Conservation (phyloP, 495 filamentous ascomycete species). For the Peziza echinospora region DNA sequence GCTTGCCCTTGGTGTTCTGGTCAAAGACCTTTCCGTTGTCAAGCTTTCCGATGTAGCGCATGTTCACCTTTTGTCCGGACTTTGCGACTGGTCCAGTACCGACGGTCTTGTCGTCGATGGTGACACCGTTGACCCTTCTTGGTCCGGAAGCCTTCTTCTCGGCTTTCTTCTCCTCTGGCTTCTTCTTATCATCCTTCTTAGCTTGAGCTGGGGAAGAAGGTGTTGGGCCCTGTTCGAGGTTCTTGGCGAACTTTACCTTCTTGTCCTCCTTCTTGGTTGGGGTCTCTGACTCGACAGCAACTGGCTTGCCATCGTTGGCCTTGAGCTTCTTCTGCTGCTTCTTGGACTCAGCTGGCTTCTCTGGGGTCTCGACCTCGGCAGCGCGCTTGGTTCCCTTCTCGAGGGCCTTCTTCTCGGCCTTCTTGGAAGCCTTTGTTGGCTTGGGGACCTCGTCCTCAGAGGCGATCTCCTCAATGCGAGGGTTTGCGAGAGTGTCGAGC, state of each 20-base stretch:
- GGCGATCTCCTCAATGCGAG: constrained; percentile 65
- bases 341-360: constrained; percentile 38
- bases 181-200: constrained; percentile 24
- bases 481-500: constrained; percentile 56
- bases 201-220: constrained; percentile 29
- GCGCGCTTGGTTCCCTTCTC: constrained; percentile 48
- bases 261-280: constrained; percentile 40
- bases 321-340: constrained; percentile 98
- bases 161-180: constrained; percentile 27
- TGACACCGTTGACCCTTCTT: constrained; percentile 68
- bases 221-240: constrained; percentile 89
- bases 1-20: constrained; percentile 93
- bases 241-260: constrained; percentile 97
- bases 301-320: constrained; percentile 82
- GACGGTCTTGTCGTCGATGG: constrained; percentile 81
- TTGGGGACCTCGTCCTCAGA: constrained; percentile 50
- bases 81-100: constrained; percentile 64
- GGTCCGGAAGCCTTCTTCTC: constrained; percentile 34
- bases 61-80: constrained; percentile 62
- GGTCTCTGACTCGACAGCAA: constrained; percentile 31
- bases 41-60: constrained; percentile 96
- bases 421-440: constrained; percentile 21
- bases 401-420: constrained; percentile 42
- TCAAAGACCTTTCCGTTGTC: constrained; percentile 85
- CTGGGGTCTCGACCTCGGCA: constrained; percentile 17